These are phyloP conservation scores for Penicillium paneum DNA, from an alignment of 2,329 filamentous ascomycete genomes.

Conservation along the genomic window DNA sequence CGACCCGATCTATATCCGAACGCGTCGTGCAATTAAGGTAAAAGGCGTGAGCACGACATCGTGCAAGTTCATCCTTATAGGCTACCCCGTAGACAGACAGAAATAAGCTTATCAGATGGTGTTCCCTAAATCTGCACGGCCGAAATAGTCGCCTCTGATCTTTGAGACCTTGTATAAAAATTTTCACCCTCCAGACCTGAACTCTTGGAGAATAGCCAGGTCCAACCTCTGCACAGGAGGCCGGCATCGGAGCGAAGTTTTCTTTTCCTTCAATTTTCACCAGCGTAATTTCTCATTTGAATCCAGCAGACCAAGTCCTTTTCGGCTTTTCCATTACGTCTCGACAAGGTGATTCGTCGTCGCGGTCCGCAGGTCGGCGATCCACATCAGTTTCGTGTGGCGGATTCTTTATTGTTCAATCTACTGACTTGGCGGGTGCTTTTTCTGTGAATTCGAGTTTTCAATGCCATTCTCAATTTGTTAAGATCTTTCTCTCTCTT, in stretches of 20 bases:
- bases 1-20: not conserved
- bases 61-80: not conserved
- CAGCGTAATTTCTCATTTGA: not conserved
- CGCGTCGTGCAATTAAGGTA: not conserved
- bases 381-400: conserved; percentile 8
- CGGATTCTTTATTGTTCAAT: conserved; percentile 7
- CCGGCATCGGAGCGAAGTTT: conserved; percentile 14
- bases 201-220: not conserved
- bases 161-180: not conserved
- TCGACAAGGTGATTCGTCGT: conserved; percentile 1
- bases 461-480: not conserved
- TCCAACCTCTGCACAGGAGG: not conserved
- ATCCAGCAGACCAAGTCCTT: not conserved
- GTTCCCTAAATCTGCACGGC: not conserved
- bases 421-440: not conserved
- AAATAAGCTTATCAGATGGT: not conserved
- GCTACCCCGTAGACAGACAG: not conserved
- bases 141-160: not conserved
- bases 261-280: conserved; percentile 1
- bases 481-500: not conserved
- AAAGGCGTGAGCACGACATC: not conserved
- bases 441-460: not conserved
- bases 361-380: conserved; percentile 7
- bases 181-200: not conserved
- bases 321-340: conserved; percentile 9